Evolutionary conservation across 345 rosid genomes (phyloP), one percentile per base, ranked within the genome.

Genomic region (Anastatica hierochuntica): DNA sequence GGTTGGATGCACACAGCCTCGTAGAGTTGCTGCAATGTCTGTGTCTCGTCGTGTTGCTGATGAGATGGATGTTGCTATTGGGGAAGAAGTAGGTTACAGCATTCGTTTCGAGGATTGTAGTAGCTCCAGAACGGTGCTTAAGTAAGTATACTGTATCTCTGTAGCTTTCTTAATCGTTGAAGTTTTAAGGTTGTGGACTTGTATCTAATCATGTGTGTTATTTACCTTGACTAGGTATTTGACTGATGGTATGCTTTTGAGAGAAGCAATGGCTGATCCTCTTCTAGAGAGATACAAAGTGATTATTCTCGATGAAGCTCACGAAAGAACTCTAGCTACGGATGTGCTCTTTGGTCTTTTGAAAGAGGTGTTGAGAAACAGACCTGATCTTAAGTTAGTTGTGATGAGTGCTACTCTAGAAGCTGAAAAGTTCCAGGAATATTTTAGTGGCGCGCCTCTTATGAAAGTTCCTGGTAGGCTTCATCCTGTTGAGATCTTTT

Each of bases 41-140:
- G 98, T 88, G 48, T 92, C 98, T n/a, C 81, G 97, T 12, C 98
- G 98, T 72, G 98, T 92, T 60, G 98, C 98, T 29, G 98, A 92
- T 71, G 98, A 92, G 77, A 92, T 92, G 98, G 98, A 92, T 75
- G 97, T 92, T 2, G 72, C 67, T 40, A 92, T 88, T 56, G 98
- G 98, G n/a, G 97, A 92, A 59, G 98, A 92, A 76, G 98, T 92
- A 42, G 98, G 98, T 65, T 92, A 92, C 63, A 88, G 94, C 54
- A 88, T 92, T 30, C 97, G 98, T 69, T 88, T 92, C 18, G 98
- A 92, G 72, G 97, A 92, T 52, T 85, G 97, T 49, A 88, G 82
- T 51, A 67, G 97, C 67, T 63, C 95, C 19, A 77, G 75, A 67
- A 92, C 98, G 3, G 94, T 92, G 50, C 77, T 92, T 53, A 92